Percentiles rank a stretch among this genome's conserved stretches.
Conservation (phyloP, 805 yeast genomes). For the Torulaspora franciscae region DNA sequence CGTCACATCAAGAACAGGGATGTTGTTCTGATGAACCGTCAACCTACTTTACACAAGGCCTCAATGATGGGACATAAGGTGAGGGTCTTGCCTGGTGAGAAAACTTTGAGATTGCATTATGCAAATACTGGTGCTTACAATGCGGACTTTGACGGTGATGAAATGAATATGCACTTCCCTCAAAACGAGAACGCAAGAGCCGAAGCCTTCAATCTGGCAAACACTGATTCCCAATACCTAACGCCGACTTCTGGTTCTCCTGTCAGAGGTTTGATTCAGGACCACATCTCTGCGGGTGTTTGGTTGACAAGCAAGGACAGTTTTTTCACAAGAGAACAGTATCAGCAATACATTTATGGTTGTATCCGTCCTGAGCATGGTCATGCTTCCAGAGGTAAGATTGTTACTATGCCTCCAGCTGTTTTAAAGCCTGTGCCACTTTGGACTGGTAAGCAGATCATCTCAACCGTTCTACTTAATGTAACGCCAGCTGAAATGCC, state of each 20-base stretch:
- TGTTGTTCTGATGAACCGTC: conserved; percentile 97
- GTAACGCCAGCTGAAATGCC: conserved; percentile 84
- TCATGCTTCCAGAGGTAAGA: conserved; percentile 65
- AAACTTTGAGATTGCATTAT: conserved; percentile 91
- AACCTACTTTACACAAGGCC: conserved; percentile 97
- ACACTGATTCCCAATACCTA: conserved; percentile 94
- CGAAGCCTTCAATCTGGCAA: conserved; percentile 90
- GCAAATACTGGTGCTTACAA: conserved; percentile 99
- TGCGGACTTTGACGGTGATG: conserved; percentile 99
- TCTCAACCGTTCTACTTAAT: conserved; percentile 84
- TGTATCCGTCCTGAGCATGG: conserved; percentile 97
- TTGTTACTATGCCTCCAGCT: conserved; percentile 85
- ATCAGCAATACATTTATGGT: conserved; percentile 90
- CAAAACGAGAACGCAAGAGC: conserved; percentile 96
- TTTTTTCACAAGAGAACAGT: conserved; percentile 83
- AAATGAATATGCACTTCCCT: conserved; percentile 99
- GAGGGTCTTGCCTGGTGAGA: conserved; percentile 94
- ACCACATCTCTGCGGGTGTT: conserved; percentile 97
- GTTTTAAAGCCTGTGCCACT: conserved; percentile 77
- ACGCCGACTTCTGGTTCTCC: conserved; percentile 99
- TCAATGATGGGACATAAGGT: conserved; percentile 99
- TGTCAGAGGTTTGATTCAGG: conserved; percentile 97
- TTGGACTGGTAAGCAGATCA: conserved; percentile 98
- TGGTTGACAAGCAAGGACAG: conserved; percentile 94
- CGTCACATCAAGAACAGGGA: conserved; percentile 94